Evolutionary conservation across 2,329 filamentous ascomycete species (phyloP).

Genomic region (Verruconis gallopava): DNA sequence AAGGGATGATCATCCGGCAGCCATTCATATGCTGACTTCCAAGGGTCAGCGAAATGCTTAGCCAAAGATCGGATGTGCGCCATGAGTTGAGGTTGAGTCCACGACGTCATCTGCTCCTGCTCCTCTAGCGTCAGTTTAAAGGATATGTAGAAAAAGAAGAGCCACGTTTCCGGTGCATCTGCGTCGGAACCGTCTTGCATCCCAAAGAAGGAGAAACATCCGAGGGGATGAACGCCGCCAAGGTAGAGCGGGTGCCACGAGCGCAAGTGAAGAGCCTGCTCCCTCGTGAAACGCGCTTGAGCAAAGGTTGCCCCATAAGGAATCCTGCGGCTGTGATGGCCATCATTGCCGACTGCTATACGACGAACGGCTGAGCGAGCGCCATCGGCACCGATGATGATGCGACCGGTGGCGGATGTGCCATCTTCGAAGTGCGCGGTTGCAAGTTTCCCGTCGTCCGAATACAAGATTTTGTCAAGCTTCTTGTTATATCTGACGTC

Average conservation of each 20-base stretch:
- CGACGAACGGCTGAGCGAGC: constrained; percentile 13
- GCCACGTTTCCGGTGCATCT: constrained; percentile 28
- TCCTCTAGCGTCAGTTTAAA: constrained; percentile 28
- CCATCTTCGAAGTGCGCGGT: constrained; percentile 25
- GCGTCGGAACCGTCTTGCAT: constrained; percentile 28
- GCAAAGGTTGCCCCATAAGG: constrained; percentile 34
- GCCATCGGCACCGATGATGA: constrained; percentile 26
- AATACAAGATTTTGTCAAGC: background rate
- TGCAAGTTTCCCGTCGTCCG: background rate
- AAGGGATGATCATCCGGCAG: constrained; percentile 20
- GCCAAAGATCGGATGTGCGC: constrained; percentile 28
- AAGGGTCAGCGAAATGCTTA: constrained; percentile 30
- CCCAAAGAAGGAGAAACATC: constrained; percentile 34
- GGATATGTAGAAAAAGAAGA: constrained; percentile 37
- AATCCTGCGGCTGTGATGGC: constrained; percentile 24
- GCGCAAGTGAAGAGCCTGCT: constrained; percentile 32
- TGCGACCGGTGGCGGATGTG: constrained; percentile 17
- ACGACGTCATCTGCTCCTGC: constrained; percentile 26
- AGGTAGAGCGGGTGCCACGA: constrained; percentile 33
- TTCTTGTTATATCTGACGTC: constrained; percentile 14
- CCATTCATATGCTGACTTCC: constrained; percentile 27
- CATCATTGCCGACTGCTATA: constrained; percentile 18
- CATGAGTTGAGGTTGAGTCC: constrained; percentile 25
- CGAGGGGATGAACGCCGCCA: constrained; percentile 30
- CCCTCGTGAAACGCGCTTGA: constrained; percentile 27